Base-by-base conservation (phyloP, 148 eudicot genomes). In the Arctostaphylos glauca region DNA sequence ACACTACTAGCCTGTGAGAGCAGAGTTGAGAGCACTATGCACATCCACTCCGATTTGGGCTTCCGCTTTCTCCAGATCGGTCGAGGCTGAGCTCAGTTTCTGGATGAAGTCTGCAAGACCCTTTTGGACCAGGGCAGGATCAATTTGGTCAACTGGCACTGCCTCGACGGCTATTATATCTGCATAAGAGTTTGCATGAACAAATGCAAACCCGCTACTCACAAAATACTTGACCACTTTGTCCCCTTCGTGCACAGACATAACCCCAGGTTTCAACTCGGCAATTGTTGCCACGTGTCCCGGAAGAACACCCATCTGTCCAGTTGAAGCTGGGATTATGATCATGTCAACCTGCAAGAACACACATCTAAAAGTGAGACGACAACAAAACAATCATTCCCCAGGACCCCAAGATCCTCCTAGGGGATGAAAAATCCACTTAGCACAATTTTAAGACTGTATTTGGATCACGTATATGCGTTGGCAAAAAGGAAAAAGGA, bases 21-120 rank as follows among this genome's bases (percentile, higher is more conserved):
- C 94, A 80, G 88, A 86, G 85, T 91, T 92, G 46, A 94, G 88
- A 59, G 96, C 94, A 86, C 91, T 92, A 80, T 91, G 90, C 80
- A 92, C 91, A 78, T 94, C 93, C 14, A 94, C 88, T 47, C 92
- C 98, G 58, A 93, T 92, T 79, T 92, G 97, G 74, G 95, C 93
- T 92, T 94, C 95, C 64, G 95, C 95, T 89, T 90, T 92, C 87
- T 94, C 98, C 88, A 91, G 68, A 80, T 93, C 98, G 44, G 94
- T 90, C 25, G 93, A 80, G 19, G 98, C 96, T 5, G 92, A 85
- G 84, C 80, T 88, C 85, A 91, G 90, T 81, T 92, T 94, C 89
- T 91, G 98, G 55, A 90, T 91, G 86, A 88, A 91, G 68, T 91
- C 98, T 0, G 92, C 89, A 47, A 93, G 90, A 73, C 92, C 92